A percentile compares a stretch with the other conserved stretches of the same genome.
Conservation (phyloP, 768 basidiomycete species). For the Cytidiella melzeri region DNA sequence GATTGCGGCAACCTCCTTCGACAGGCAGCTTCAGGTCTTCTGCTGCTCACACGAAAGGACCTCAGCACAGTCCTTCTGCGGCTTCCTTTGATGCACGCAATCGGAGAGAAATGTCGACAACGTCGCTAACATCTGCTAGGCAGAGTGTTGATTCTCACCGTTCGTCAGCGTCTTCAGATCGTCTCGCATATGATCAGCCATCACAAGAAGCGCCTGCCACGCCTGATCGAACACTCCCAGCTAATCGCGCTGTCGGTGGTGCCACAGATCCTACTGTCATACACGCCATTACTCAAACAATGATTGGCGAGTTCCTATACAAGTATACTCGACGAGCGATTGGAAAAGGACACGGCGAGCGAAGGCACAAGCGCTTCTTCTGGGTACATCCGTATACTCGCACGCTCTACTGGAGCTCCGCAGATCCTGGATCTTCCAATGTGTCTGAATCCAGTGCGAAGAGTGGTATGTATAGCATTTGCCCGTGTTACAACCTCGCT, state of each 20-base stretch:
- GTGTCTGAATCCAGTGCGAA: slow-evolving; percentile 92
- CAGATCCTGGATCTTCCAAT: slow-evolving; percentile 85
- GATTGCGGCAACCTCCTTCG: slow-evolving; percentile 66
- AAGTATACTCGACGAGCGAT: slow-evolving; percentile 91
- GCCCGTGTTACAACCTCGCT: slow-evolving; percentile 1
- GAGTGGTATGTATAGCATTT: slow-evolving; percentile 66
- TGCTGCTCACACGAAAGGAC: slow-evolving; percentile 45
- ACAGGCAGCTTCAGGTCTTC: slow-evolving; percentile 82
- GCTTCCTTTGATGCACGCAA: slow-evolving; percentile 50
- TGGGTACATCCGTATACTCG: slow-evolving; percentile 99
- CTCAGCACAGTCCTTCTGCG: slow-evolving; percentile 37
- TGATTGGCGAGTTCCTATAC: slow-evolving; percentile 98
- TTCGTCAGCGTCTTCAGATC: slow-evolving; percentile 80
- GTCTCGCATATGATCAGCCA: slow-evolving; percentile 43
- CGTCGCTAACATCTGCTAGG: slow-evolving; percentile 61
- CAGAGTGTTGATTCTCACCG: slow-evolving; percentile 65
- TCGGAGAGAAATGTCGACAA: slow-evolving; percentile 54
- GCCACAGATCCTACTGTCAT: slow-evolving; percentile 87
- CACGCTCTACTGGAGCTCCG: slow-evolving; percentile 94
- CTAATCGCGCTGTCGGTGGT: slow-evolving; percentile 21
- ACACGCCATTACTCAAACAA: slow-evolving; percentile 97
- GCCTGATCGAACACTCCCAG: slow-evolving; percentile 32
- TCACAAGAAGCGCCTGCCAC: slow-evolving; percentile 26
- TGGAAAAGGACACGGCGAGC: slow-evolving; percentile 87
- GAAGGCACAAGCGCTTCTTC: slow-evolving; percentile 92